Conservation (phyloP, 1,139 yeast species). For the Pichia sp. region DNA sequence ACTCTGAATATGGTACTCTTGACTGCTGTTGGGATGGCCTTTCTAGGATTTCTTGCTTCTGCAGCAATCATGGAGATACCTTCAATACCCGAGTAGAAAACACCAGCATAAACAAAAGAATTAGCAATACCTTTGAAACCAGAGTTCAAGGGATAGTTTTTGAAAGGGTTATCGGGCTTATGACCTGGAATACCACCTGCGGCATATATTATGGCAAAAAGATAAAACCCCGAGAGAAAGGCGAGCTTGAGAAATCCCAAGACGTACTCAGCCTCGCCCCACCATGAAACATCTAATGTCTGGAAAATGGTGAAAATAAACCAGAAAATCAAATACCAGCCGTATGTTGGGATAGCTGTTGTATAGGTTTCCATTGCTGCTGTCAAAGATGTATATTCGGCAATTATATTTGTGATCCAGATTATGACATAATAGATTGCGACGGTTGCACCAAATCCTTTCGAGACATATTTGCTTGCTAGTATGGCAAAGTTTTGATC, state of each 20-base stretch:
- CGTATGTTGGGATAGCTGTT: slow-evolving; percentile 49
- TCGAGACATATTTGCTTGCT: slow-evolving; percentile 45
- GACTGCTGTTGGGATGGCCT: slow-evolving; percentile 51
- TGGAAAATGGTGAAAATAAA: slow-evolving; percentile 47
- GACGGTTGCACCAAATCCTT: slow-evolving; percentile 51
- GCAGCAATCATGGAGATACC: slow-evolving; percentile 51
- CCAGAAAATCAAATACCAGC: slow-evolving; percentile 52
- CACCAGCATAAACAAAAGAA: slow-evolving; percentile 64
- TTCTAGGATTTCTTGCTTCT: slow-evolving; percentile 48
- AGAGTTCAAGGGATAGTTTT: slow-evolving; percentile 41
- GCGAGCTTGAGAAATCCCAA: slow-evolving; percentile 45
- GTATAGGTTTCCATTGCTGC: slow-evolving; percentile 48
- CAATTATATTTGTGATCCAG: slow-evolving; percentile 52
- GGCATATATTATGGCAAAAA: slow-evolving; percentile 51
- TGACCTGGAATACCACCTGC: slow-evolving; percentile 59
- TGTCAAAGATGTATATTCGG: slow-evolving; percentile 52
- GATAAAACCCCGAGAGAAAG: slow-evolving; percentile 46
- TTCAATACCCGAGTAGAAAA: slow-evolving; percentile 53
- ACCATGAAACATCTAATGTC: slow-evolving; percentile 45
- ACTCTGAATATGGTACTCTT: slow-evolving; percentile 52
- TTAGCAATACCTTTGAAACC: slow-evolving; percentile 65
- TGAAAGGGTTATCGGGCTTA: slow-evolving; percentile 43
- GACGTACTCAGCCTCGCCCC: slow-evolving; percentile 57
- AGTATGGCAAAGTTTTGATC: slow-evolving; percentile 51
- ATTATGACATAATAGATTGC: slow-evolving; percentile 50